These are phyloP conservation scores for Oehlia diaphana DNA, from an alignment of 192 early-diverging fungal genomes.

Conservation along the genomic window DNA sequence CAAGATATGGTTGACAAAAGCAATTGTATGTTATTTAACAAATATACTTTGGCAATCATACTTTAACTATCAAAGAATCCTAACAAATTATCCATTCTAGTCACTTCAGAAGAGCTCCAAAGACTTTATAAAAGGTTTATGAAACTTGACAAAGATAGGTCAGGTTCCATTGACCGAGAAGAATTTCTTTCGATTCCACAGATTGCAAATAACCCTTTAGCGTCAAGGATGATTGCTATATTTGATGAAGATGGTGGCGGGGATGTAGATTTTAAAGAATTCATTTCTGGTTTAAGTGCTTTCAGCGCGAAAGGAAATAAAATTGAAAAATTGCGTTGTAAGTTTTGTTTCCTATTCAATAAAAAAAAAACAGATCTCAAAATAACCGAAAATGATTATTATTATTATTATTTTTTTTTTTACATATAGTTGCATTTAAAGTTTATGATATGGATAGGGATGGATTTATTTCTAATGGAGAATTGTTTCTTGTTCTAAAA, in stretches of 20 bases:
- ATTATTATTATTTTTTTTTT: neutral
- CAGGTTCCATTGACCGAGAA: slow-evolving; percentile 95
- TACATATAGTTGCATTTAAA: slow-evolving; percentile 86
- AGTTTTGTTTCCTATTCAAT: slow-evolving; percentile 25
- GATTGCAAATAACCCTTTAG: slow-evolving; percentile 97
- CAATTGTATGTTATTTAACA: slow-evolving; percentile 6
- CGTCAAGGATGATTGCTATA: slow-evolving; percentile 91
- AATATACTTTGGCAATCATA: neutral
- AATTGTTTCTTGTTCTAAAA: slow-evolving; percentile 96
- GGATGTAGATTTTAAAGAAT: slow-evolving; percentile 99
- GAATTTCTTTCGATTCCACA: slow-evolving; percentile 97
- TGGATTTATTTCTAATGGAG: slow-evolving; percentile 98
- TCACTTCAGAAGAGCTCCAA: slow-evolving; percentile 93
- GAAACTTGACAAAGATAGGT: slow-evolving; percentile 96
- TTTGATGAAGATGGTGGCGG: slow-evolving; percentile 98
- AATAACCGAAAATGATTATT: neutral
- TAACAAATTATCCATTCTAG: slow-evolving; percentile 35
- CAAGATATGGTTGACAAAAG: slow-evolving; percentile 26
- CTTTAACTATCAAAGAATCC: neutral
- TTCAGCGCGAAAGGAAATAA: slow-evolving; percentile 95
- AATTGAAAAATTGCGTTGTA: slow-evolving; percentile 93
- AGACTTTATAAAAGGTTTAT: slow-evolving; percentile 98
- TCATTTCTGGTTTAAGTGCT: slow-evolving; percentile 90
- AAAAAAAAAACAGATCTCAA: neutral
- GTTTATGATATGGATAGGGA: slow-evolving; percentile 99